These are phyloP conservation scores for Talaromyces sp. DNA, from an alignment of 2,329 filamentous ascomycete genomes.

Conservation along the genomic window DNA sequence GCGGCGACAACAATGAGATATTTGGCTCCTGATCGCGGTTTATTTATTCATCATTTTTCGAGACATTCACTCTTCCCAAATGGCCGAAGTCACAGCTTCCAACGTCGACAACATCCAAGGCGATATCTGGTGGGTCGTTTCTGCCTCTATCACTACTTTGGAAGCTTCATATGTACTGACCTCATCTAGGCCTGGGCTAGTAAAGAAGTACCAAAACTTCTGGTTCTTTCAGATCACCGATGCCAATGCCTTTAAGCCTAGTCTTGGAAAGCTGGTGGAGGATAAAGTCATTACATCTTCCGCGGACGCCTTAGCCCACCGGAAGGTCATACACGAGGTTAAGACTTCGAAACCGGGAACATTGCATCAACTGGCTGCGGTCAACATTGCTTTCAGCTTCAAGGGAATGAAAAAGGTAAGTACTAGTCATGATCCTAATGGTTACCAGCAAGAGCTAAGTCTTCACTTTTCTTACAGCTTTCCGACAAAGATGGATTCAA, in stretches of 20 bases:
- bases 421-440: background rate
- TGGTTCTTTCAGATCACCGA: background rate
- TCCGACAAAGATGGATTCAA: background rate
- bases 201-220: background rate
- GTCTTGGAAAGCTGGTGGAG: background rate
- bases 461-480: slow-evolving; percentile 1
- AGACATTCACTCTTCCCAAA: background rate
- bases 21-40: no score
- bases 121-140: background rate
- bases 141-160: no score
- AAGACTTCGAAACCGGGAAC: background rate
- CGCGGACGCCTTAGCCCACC: background rate
- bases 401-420: slow-evolving; percentile 14
- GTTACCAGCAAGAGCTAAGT: background rate
- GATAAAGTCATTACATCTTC: background rate
- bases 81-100: background rate
- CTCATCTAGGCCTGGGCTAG: background rate
- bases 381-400: slow-evolving; percentile 15
- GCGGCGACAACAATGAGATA: no score
- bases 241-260: background rate
- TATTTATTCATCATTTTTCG: background rate
- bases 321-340: background rate
- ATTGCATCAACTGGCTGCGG: background rate
- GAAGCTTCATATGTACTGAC: background rate
- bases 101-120: background rate